phyloP scores from a whole-genome alignment of 768 basidiomycete species.

The Tylopilus subfusipes region DNA sequence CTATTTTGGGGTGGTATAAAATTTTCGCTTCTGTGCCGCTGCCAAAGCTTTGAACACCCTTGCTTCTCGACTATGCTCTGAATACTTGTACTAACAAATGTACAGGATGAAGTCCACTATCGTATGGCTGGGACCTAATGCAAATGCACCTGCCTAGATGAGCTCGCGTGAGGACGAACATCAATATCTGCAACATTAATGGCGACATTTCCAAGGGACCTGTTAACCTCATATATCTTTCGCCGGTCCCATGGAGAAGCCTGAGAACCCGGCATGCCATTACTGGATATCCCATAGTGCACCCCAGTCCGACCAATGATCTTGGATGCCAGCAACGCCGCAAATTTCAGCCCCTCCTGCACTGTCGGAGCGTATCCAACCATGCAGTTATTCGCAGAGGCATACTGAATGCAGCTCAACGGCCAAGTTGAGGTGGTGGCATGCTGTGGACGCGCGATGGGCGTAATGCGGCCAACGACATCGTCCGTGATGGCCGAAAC shows the following conservation, averaged over 20 bases:
- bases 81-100: not conserved
- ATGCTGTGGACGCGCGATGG: slow-evolving; percentile 14
- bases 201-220: not conserved
- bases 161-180: not conserved
- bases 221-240: slow-evolving; percentile 14
- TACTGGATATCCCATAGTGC: slow-evolving; percentile 19
- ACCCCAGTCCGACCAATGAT: slow-evolving; percentile 36
- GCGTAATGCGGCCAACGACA: slow-evolving; percentile 11
- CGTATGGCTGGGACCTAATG: not conserved
- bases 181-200: not conserved
- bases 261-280: slow-evolving; percentile 34
- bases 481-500: slow-evolving; percentile 21
- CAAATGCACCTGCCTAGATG: slow-evolving; percentile 14
- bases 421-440: slow-evolving; percentile 7
- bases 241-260: slow-evolving; percentile 38
- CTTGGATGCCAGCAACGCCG: slow-evolving; percentile 44
- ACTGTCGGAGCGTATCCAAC: slow-evolving; percentile 38
- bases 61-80: not conserved
- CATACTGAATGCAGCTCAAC: slow-evolving; percentile 13
- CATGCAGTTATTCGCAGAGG: not conserved
- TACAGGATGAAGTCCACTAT: not conserved
- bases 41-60: too few relatives aligned
- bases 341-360: slow-evolving; percentile 50
- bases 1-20: not conserved
- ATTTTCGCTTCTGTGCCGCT: slow-evolving; percentile 4